Evolutionary conservation across 768 basidiomycete species (phyloP), one percentile per base, ranked within the genome.

Genomic region (Crepidotus variabilis): DNA sequence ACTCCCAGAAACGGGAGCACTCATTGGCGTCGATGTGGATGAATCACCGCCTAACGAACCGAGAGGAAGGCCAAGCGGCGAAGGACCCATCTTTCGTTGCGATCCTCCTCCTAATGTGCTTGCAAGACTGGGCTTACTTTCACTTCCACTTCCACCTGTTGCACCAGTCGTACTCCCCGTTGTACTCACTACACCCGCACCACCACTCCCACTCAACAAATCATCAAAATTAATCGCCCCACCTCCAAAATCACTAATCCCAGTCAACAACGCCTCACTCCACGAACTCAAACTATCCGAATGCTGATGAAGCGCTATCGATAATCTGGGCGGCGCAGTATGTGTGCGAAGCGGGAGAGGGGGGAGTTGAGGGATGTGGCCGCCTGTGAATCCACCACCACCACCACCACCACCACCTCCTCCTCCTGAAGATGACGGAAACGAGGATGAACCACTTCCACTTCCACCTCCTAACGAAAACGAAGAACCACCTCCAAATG

Each of bases 201-300:
- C 39, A 16, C 39, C 39, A 14, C 39, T 11, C 4, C 18, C 39
- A 43, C 39, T 28, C 28, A 28, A 28, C 28, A 28, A 28, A 28
- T 28, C 60, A 43, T 20, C 39, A 43, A 43, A 14, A 43, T 11
- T 20, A 43, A 14, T 11, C 47, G 55, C 49, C 20, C 55, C 60
- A 53, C 47, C 18, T 54, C 61, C 50, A 60, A 58, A 49, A 23
- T 61, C 56, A 47, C 60, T 77, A n/a, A 84, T 77, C 2, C 78
- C 81, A n/a, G 72, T 79, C 32, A 86, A 72, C 34, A 86, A 61
- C 6, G 80, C 74, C 61, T 80, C 76, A 9, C 80, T 75, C 85
- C 85, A 86, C 23, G 74, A 73, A 9, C 76, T 73, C 23, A 85
- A 70, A 58, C 78, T 83, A 11, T 69, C 64, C 54, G 67, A 69